Conservation (phyloP, 805 yeast genomes). For the Nematodospora valgi region DNA sequence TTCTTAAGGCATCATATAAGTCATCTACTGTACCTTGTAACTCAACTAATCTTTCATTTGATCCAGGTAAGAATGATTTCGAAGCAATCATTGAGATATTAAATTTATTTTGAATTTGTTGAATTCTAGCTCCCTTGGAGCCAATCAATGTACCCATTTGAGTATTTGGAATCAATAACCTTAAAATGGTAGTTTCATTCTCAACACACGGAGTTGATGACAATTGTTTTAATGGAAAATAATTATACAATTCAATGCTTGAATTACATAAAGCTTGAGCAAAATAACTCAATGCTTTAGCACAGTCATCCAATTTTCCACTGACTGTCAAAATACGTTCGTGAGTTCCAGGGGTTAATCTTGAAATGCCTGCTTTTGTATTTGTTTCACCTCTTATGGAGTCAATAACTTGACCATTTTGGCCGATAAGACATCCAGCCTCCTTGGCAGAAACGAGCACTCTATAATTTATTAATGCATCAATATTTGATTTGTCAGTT, state of each 20-base stretch:
- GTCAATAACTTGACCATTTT: constrained; percentile 76
- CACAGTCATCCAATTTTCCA: constrained; percentile 67
- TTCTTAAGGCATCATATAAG: constrained; percentile 53
- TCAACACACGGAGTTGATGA: constrained; percentile 49
- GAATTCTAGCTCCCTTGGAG: constrained; percentile 75
- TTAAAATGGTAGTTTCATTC: constrained; percentile 52
- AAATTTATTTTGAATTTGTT: constrained; percentile 66
- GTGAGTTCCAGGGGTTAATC: constrained; percentile 72
- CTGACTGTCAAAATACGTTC: constrained; percentile 80
- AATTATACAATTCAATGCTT: constrained; percentile 40
- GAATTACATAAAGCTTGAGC: constrained; percentile 59
- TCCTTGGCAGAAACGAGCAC: constrained; percentile 79
- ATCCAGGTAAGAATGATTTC: constrained; percentile 74
- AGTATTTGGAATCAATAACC: constrained; percentile 75
- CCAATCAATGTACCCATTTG: constrained; percentile 92
- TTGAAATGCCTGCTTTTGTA: constrained; percentile 85
- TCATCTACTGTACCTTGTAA: constrained; percentile 73
- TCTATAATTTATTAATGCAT: constrained; percentile 40
- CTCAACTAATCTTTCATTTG: constrained; percentile 84
- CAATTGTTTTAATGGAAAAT: constrained; percentile 59
- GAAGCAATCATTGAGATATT: constrained; percentile 83
- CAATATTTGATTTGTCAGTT: constrained; percentile 21
- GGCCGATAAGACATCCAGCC: constrained; percentile 88
- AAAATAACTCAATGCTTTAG: constrained; percentile 67
- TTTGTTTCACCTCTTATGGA: constrained; percentile 68